Conservation (phyloP, 768 basidiomycete species). For the Lactarius deliciosus region DNA sequence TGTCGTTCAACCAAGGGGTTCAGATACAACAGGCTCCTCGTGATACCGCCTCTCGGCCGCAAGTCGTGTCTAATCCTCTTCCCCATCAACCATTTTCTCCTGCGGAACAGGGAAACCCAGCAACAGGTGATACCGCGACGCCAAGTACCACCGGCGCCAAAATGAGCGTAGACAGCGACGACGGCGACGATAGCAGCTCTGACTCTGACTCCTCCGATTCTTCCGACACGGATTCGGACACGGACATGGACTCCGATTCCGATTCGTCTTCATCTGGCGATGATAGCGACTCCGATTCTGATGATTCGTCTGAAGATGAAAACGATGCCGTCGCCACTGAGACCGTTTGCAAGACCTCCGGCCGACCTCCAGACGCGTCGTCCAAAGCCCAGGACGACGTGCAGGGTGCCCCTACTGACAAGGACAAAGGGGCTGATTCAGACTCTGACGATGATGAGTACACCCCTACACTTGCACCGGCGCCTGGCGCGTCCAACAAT, state of each 20-base stretch:
- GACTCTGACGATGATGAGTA: background rate
- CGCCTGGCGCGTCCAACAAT: background rate
- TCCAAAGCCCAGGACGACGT: background rate
- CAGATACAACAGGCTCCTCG: background rate
- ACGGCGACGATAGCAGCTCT: background rate
- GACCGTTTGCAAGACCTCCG: background rate
- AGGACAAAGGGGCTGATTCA: background rate
- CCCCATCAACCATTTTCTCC: background rate
- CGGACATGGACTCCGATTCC: slow-evolving; percentile 5
- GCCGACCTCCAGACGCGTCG: background rate
- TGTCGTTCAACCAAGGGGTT: background rate
- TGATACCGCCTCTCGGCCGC: background rate
- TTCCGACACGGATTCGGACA: slow-evolving; percentile 5
- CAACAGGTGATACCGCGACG: background rate
- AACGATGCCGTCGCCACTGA: background rate
- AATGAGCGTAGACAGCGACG: slow-evolving; percentile 4
- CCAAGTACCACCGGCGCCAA: background rate
- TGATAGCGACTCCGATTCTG: background rate
- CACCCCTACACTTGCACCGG: background rate
- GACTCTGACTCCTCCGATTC: background rate
- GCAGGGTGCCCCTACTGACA: background rate
- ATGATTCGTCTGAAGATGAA: slow-evolving; percentile 1
- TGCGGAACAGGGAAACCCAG: background rate
- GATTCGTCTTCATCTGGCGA: slow-evolving; percentile 6
- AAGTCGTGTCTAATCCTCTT: background rate